phyloP scores from a whole-genome alignment of 2,329 filamentous ascomycete genomes.

The Trichoderma sp. region DNA sequence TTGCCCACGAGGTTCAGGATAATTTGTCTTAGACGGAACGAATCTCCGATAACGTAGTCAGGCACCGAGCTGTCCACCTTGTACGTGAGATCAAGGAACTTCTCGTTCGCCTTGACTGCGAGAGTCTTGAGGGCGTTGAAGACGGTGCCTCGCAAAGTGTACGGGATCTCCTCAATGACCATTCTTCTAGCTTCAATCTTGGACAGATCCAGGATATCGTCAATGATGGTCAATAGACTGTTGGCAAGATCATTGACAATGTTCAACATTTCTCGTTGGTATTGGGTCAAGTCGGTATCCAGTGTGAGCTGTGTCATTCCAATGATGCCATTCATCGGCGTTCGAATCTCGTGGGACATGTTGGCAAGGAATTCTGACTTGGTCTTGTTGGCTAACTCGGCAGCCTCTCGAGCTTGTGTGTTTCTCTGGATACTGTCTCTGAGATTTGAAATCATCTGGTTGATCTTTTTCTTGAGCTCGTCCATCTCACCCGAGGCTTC shows the following conservation, averaged over 20 bases:
- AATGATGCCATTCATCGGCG: slow-evolving; percentile 96
- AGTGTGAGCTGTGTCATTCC: slow-evolving; percentile 97
- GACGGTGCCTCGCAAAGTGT: slow-evolving; percentile 88
- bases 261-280: slow-evolving; percentile 97
- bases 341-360: slow-evolving; percentile 98
- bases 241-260: slow-evolving; percentile 97
- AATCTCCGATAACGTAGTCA: slow-evolving; percentile 93
- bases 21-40: slow-evolving; percentile 93
- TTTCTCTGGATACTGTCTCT: slow-evolving; percentile 96
- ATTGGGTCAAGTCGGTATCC: slow-evolving; percentile 90
- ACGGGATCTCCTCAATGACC: slow-evolving; percentile 97
- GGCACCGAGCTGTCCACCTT: slow-evolving; percentile 91
- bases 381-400: slow-evolving; percentile 94
- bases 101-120: slow-evolving; percentile 96
- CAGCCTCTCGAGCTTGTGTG: slow-evolving; percentile 90
- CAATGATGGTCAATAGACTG: slow-evolving; percentile 94
- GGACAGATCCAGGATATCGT: slow-evolving; percentile 74
- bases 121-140: slow-evolving; percentile 97
- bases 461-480: slow-evolving; percentile 98
- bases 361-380: slow-evolving; percentile 98
- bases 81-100: slow-evolving; percentile 89
- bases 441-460: slow-evolving; percentile 96
- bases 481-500: slow-evolving; percentile 99
- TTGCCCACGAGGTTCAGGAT: slow-evolving; percentile 97
- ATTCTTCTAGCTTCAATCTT: slow-evolving; percentile 95